Conservation (phyloP, 73 alveolate genomes). For the Halteria grandinella region DNA sequence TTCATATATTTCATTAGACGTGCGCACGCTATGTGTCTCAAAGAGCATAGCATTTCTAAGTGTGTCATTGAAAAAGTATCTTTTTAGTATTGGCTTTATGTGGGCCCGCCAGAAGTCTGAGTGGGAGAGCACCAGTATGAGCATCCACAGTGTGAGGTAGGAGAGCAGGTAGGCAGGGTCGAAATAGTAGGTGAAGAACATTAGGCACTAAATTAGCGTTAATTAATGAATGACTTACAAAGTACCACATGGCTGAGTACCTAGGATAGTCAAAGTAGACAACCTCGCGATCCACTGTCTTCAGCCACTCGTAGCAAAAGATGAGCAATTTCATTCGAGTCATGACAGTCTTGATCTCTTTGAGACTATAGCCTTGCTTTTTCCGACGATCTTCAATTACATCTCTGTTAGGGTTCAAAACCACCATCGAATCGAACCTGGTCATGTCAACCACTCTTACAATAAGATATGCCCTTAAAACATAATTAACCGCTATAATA, state of each 20-base stretch:
- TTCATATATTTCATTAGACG: constrained; percentile 21
- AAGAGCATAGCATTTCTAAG: constrained; percentile 1
- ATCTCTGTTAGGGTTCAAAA: constrained; percentile 57
- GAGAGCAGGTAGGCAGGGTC: constrained; percentile 44
- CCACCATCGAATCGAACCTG: constrained; percentile 40
- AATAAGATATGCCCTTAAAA: constrained; percentile 26
- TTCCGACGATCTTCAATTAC: constrained; percentile 38
- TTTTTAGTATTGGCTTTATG: neutral
- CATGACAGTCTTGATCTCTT: constrained; percentile 47
- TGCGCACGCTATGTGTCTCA: constrained; percentile 6
- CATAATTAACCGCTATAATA: neutral
- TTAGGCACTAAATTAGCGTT: constrained; percentile 11
- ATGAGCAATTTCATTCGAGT: constrained; percentile 33
- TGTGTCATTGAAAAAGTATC: constrained; percentile 27
- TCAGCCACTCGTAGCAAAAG: constrained; percentile 16
- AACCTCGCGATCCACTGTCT: constrained; percentile 35
- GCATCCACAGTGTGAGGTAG: constrained; percentile 20
- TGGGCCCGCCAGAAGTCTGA: constrained; percentile 6
- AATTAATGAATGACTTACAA: neutral
- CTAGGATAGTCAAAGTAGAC: constrained; percentile 58
- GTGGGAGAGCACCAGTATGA: constrained; percentile 35
- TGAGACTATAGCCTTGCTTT: constrained; percentile 35
- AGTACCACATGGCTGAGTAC: constrained; percentile 44
- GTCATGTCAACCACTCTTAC: constrained; percentile 51
- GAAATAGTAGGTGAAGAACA: neutral